Percentiles rank a stretch among this genome's conserved stretches.
Conservation (phyloP, 345 rosid species). For the Salix udensis region DNA sequence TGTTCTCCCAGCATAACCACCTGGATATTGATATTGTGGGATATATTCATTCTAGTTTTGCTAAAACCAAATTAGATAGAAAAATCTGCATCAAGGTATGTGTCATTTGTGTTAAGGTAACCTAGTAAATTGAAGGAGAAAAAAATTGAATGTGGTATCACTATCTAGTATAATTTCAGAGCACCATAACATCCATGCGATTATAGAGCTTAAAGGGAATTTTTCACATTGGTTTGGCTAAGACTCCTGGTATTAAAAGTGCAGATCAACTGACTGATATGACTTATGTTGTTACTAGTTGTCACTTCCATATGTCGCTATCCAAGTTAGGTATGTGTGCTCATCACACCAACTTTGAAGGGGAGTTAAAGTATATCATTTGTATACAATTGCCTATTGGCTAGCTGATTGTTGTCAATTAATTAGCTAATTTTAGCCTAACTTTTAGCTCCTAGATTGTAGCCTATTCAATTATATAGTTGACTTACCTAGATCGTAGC, state of each 20-base stretch:
- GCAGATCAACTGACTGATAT: not conserved
- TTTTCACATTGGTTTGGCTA: not conserved
- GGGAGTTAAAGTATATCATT: not conserved
- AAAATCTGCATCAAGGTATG: too few species aligned
- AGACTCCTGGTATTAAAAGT: not conserved
- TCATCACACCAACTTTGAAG: not conserved
- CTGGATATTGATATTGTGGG: not conserved
- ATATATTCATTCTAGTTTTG: too few species aligned
- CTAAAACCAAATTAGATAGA: not conserved
- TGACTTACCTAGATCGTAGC: not conserved
- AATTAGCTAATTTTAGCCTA: not conserved
- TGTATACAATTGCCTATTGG: not conserved
- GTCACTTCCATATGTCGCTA: not conserved
- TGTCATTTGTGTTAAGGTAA: not conserved
- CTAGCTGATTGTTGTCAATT: not conserved
- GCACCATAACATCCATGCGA: not conserved
- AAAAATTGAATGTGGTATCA: not conserved
- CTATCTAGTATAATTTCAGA: not conserved
- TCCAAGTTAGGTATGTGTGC: not conserved
- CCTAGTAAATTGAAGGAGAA: not conserved
- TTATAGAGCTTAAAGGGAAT: not conserved
- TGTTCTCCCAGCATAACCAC: not conserved
- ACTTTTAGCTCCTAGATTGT: not conserved
- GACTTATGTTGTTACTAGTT: not conserved
- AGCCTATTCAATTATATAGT: not conserved